Evolutionary conservation across 164 flowering plant species (phyloP), one percentile per base, ranked within the genome.

Genomic region (Stephania yunnanensis): DNA sequence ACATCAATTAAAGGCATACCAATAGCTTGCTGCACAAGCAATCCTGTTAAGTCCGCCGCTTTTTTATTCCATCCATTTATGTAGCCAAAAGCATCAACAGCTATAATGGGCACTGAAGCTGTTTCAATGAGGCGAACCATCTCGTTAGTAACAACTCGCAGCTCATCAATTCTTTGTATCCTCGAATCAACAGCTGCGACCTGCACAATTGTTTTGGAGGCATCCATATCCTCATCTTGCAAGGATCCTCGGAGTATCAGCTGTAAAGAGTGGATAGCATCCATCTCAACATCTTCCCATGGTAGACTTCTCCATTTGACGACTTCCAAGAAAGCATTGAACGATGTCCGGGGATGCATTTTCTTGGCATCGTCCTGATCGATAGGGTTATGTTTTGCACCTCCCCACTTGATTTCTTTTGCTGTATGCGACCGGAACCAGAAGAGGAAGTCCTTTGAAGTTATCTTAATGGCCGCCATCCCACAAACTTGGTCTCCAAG

Each of bases 271-370:
- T 94, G 95, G 75, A 92, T 88, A 7, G 93, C 94, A 77, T 94
- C 92, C 91, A 94, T 90, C 80, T 94, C 98, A 55, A 84, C 84
- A 80, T 88, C 92, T 79, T 91, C 93, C 98, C 98, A 92, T 46
- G 97, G 93, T 72, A 87, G 46, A 76, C 97, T 89, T 55, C 91
- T 75, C 76, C 78, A 70, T 83, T 91, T 92, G 15, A 90, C 91
- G 44, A 92, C 95, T 76, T 94, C 97, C 25, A 94, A 81, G 76
- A 92, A 94, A 50, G 97, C 94, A 69, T 88, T 91, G 79, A 94
- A 94, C 13, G 98, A 94, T 63, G 95, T 90, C 71, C 95, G 84
- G 5, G 98, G 98, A 44, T 92, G 89, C 97, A 94, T 89, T 74
- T 80, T 92, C 81, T 85, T 81, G 20, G 85, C 90, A 72, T 87